Conservation (phyloP, 768 basidiomycete genomes). For the Boletus sensibilis region DNA sequence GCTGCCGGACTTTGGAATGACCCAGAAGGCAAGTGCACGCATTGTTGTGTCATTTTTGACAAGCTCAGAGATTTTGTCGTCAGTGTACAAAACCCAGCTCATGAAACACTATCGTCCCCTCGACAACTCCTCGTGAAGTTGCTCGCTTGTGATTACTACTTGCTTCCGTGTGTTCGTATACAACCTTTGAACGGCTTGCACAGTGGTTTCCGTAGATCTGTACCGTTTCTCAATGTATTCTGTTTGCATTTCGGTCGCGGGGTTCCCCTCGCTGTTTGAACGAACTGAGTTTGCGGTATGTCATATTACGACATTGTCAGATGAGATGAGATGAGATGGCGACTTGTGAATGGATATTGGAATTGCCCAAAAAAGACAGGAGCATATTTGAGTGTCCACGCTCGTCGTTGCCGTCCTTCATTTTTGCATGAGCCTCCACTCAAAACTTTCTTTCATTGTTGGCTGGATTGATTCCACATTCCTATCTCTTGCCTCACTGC, state of each 20-base stretch:
- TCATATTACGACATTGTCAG: too few relatives aligned
- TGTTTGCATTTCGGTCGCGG: neutral
- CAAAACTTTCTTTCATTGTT: neutral
- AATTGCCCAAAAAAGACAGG: neutral
- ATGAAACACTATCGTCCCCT: conserved; percentile 69
- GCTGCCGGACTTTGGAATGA: conserved; percentile 80
- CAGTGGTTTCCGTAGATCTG: conserved; percentile 15
- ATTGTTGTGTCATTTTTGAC: neutral
- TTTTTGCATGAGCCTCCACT: neutral
- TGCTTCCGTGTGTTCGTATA: conserved; percentile 1
- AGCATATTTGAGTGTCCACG: neutral
- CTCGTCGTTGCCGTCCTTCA: neutral
- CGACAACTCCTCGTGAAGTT: conserved; percentile 36
- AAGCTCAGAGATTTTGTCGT: neutral
- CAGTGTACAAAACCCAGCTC: conserved; percentile 72
- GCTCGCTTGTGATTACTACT: neutral
- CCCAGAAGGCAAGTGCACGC: conserved; percentile 50
- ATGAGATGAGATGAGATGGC: neutral
- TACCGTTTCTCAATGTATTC: conserved; percentile 12
- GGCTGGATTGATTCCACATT: neutral
- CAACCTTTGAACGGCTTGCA: neutral
- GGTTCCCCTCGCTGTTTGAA: neutral
- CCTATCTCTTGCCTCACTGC: neutral
- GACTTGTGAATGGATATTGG: neutral
- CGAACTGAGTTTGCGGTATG: too few relatives aligned